phyloP scores from a whole-genome alignment of 179 eudicot species.

The Nepenthes alata region DNA sequence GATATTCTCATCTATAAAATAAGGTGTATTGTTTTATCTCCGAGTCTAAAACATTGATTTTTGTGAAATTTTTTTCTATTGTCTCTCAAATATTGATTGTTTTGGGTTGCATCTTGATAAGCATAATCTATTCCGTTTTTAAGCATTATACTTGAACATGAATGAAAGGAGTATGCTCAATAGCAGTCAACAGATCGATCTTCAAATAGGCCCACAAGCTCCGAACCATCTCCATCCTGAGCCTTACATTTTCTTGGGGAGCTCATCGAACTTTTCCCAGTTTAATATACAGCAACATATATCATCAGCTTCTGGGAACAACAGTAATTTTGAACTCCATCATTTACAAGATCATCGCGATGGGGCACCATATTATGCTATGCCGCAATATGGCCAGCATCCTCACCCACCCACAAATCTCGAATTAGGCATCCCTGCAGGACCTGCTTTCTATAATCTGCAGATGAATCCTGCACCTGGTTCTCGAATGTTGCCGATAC shows the following conservation, averaged over 20 bases:
- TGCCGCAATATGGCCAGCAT: conserved; percentile 43
- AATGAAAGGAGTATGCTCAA: conserved; percentile 48
- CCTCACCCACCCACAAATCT: conserved; percentile 46
- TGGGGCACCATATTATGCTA: conserved; percentile 42
- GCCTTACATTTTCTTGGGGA: conserved; percentile 42
- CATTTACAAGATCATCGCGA: conserved; percentile 36
- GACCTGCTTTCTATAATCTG: conserved; percentile 33
- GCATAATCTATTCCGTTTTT: background rate
- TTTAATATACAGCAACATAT: conserved; percentile 26
- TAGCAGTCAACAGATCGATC: conserved; percentile 38
- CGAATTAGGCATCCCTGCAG: conserved; percentile 32
- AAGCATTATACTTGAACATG: conserved; percentile 8
- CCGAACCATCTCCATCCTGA: conserved; percentile 44
- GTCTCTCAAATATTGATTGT: too few species aligned
- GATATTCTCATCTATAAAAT: too few species aligned
- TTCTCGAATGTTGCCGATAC: conserved; percentile 39
- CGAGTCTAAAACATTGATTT: too few species aligned
- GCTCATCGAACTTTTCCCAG: conserved; percentile 33
- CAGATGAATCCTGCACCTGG: conserved; percentile 53
- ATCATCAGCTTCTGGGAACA: conserved; percentile 37
- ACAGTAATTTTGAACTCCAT: conserved; percentile 33
- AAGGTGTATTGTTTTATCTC: too few species aligned
- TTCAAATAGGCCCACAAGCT: conserved; percentile 42
- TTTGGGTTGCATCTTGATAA: too few species aligned
- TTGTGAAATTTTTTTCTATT: too few species aligned